Conservation (phyloP, 306 rosid genomes). For the Carpinus viminea region DNA sequence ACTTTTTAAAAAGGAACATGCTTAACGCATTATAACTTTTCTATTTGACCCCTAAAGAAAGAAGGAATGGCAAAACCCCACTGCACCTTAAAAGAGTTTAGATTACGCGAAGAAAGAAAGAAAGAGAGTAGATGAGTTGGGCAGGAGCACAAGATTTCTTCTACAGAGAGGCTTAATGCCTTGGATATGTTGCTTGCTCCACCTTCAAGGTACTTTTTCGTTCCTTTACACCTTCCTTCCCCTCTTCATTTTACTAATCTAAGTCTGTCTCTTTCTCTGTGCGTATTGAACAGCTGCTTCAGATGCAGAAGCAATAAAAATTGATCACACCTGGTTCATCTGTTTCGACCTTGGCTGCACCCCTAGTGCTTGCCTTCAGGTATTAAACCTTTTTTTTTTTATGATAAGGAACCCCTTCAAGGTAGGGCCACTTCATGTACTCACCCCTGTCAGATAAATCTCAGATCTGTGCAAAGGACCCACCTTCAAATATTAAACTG, state of each 20-base stretch:
- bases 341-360: constrained; percentile 91
- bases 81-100: neutral
- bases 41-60: no score
- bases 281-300: constrained; percentile 51
- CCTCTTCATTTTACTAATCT: neutral
- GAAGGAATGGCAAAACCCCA: no score
- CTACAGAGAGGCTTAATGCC: constrained; percentile 94
- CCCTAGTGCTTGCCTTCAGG: constrained; percentile 97
- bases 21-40: no score
- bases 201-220: constrained; percentile 60
- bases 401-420: no score
- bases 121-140: constrained; percentile 50
- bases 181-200: constrained; percentile 90
- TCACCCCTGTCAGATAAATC: no score
- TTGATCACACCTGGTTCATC: constrained; percentile 61
- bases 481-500: neutral
- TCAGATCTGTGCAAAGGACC: no score
- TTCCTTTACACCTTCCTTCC: neutral
- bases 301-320: constrained; percentile 78
- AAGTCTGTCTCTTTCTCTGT: neutral
- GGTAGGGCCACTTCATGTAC: no score
- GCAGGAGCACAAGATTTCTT: constrained; percentile 80
- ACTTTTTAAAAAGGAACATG: no score
- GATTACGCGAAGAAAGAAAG: neutral
- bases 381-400: neutral